Base-by-base conservation (phyloP, 2,329 filamentous ascomycete species). In the Colletotrichum karsti region DNA sequence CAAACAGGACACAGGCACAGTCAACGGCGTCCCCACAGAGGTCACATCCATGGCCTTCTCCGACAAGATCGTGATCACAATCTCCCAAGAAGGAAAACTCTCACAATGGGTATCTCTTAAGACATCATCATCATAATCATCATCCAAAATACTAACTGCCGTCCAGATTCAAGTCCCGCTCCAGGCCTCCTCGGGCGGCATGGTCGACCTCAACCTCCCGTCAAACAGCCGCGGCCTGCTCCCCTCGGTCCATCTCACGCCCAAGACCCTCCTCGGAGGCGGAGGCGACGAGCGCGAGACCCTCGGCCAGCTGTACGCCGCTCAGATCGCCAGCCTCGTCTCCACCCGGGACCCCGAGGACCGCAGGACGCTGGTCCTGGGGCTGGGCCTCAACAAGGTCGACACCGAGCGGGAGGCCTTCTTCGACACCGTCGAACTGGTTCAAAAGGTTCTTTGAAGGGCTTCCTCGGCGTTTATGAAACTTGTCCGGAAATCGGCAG, bases 31-130 rank as follows among this genome's bases (percentile, higher is more conserved):
- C 22, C 79, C 85, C 37, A 98, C 96, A 1, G 90, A 94, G 71
- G 91, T 93, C 35, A 90, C 89, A 41, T 86, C 87, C 10, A 84
- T 94, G 60, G 89, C 86, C 73, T 98, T 98, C 80, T 87, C 91
- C 8, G 96, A 98, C 86, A 97, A 94, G 80, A 94, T 99, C 74
- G 82, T 99, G 73, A 84, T 99, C 70, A 98, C 94, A 1, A 87
- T 98, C 67, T 93, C 93, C 0, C 96, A 98, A 81, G 88, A 91
- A 69, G 95, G 95, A 7, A 88, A 91, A 67, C 82, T 98, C 51
- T 92, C 93, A 20, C 96, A 98, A 85, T 99, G 96, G 96, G 94
- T 98, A 84, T 60, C 22, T 60, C 22, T 30, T 9, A 74, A 76
- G 12, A 74, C 76, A 18, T 65, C 78, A 42, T 76, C 75, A 54